Conservation (phyloP, 257 asterid species). For the Echium plantagineum region DNA sequence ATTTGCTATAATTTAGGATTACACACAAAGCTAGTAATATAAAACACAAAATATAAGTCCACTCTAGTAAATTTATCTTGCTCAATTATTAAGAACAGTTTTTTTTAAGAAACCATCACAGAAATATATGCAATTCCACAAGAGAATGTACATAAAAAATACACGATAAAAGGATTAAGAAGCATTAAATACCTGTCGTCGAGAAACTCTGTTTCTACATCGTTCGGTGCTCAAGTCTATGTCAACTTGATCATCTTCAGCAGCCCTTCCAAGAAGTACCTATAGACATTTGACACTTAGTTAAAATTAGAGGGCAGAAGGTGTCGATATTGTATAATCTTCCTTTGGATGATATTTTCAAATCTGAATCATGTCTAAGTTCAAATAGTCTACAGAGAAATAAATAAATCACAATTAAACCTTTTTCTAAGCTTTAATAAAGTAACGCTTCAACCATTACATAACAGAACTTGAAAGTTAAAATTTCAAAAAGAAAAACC, state of each 20-base stretch:
- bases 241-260: slow-evolving; percentile 55
- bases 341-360: background rate
- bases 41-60: too few relatives aligned
- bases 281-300: slow-evolving; percentile 17
- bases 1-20: background rate
- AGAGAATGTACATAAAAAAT: background rate
- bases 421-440: background rate
- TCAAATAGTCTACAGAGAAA: background rate
- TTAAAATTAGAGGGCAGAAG: slow-evolving; percentile 14
- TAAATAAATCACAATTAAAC: background rate
- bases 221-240: slow-evolving; percentile 66
- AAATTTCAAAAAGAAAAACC: too few relatives aligned
- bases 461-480: background rate
- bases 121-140: background rate
- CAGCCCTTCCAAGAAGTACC: slow-evolving; percentile 72
- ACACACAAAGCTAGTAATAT: background rate
- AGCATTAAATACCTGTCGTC: slow-evolving; percentile 51
- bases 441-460: background rate
- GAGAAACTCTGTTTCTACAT: slow-evolving; percentile 49
- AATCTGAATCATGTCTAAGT: background rate
- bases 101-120: background rate
- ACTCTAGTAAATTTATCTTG: background rate
- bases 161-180: background rate
- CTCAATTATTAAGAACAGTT: background rate
- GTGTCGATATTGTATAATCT: slow-evolving; percentile 5